These are phyloP conservation scores for Fonsecaea erecta DNA, from an alignment of 2,329 filamentous ascomycete genomes.

Conservation along the genomic window DNA sequence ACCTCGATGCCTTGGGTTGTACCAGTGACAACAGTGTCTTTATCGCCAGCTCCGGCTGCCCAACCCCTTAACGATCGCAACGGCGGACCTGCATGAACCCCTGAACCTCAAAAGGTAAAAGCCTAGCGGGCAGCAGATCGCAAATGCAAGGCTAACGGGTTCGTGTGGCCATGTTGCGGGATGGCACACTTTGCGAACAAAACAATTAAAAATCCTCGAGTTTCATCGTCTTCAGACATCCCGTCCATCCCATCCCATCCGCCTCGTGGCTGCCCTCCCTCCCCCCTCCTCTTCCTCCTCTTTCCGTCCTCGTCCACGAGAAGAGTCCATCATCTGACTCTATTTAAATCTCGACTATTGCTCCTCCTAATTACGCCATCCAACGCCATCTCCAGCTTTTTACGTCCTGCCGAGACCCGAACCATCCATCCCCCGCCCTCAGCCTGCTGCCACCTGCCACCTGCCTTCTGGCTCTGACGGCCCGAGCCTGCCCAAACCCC, in stretches of 20 bases:
- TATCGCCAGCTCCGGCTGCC: neutral
- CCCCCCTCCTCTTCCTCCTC: neutral
- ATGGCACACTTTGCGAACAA: neutral
- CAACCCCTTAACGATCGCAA: neutral
- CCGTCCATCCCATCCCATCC: neutral
- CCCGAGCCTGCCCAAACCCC: conserved; percentile 9
- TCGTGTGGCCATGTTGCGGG: neutral
- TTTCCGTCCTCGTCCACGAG: neutral
- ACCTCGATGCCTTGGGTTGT: neutral
- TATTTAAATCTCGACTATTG: conserved; percentile 14
- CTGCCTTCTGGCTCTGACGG: conserved; percentile 9
- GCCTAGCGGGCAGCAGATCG: conserved; percentile 8
- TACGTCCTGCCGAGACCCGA: conserved; percentile 13
- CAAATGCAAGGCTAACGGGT: conserved; percentile 15
- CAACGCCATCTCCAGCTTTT: conserved; percentile 23
- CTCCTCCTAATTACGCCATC: conserved; percentile 20
- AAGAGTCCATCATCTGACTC: conserved; percentile 16
- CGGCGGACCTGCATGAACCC: conserved; percentile 15
- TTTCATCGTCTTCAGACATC: neutral
- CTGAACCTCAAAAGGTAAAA: conserved; percentile 2
- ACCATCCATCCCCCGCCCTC: conserved; percentile 5
- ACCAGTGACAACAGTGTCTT: neutral
- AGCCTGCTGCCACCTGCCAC: conserved; percentile 22
- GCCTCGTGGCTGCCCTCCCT: neutral
- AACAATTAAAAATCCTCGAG: neutral